phyloP scores from a whole-genome alignment of 148 eudicot genomes.

The Talinum fruticosum region DNA sequence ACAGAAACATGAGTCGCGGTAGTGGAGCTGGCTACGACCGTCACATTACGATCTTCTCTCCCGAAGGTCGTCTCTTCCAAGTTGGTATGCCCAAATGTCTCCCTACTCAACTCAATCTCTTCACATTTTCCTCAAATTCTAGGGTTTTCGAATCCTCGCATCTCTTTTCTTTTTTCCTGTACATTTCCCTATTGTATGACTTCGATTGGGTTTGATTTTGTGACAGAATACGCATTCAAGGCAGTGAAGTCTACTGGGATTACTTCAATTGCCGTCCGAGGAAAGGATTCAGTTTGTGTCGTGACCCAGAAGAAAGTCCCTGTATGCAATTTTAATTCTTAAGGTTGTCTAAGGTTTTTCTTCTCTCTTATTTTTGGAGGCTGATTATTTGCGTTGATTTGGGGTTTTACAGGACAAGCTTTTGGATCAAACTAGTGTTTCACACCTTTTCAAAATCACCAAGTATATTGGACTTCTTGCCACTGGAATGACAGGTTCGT shows the following conservation, averaged over 20 bases:
- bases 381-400: conserved; percentile 2
- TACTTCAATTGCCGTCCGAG: conserved; percentile 90
- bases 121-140: background rate
- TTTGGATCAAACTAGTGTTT: conserved; percentile 91
- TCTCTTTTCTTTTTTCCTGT: background rate
- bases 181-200: background rate
- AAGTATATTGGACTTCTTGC: conserved; percentile 85
- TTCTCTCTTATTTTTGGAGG: background rate
- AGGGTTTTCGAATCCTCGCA: conserved; percentile 1
- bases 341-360: background rate
- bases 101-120: background rate
- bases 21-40: conserved; percentile 99
- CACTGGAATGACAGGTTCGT: conserved; percentile 90
- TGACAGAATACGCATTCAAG: conserved; percentile 82
- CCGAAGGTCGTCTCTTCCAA: conserved; percentile 98
- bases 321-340: conserved; percentile 22
- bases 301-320: conserved; percentile 99
- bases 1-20: conserved; percentile 67
- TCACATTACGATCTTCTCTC: conserved; percentile 98
- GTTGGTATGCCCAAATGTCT: conserved; percentile 46
- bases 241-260: conserved; percentile 85
- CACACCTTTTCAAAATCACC: conserved; percentile 75
- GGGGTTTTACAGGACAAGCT: conserved; percentile 74
- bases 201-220: conserved; percentile 2
- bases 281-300: conserved; percentile 88